Conservation (phyloP, 495 filamentous ascomycete genomes). For the Cercophora sp. region DNA sequence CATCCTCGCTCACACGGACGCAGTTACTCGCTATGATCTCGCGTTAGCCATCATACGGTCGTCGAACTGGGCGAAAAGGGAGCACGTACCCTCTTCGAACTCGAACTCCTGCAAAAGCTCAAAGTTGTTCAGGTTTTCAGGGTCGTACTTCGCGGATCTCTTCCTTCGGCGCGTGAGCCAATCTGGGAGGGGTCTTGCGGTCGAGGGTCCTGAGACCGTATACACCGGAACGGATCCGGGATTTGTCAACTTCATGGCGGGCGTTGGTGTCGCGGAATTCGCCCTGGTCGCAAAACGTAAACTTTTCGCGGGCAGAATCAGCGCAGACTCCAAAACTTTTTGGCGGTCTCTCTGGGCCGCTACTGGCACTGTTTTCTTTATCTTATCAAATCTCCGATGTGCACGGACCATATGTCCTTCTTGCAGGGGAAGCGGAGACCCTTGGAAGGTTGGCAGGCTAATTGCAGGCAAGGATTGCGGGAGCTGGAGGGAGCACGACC, state of each 20-base stretch:
- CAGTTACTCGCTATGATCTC: conserved; percentile 67
- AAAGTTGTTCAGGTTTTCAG: conserved; percentile 87
- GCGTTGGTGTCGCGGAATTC: conserved; percentile 6
- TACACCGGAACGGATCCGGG: conserved; percentile 90
- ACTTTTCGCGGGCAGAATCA: too few species aligned
- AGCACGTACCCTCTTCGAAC: conserved; percentile 68
- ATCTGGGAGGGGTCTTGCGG: conserved; percentile 86
- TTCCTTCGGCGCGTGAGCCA: conserved; percentile 90
- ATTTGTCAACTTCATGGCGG: conserved; percentile 78
- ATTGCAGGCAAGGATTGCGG: too few species aligned
- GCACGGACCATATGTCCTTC: background rate
- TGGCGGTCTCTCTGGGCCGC: too few species aligned
- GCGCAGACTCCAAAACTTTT: conserved; percentile 24
- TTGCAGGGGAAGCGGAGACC: too few species aligned
- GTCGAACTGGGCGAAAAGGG: too few species aligned
- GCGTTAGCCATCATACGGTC: too few species aligned
- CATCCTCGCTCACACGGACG: conserved; percentile 88
- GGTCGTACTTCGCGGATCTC: conserved; percentile 87
- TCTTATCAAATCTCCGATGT: background rate
- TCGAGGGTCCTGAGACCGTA: conserved; percentile 89
- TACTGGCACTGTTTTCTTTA: background rate
- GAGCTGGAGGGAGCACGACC: background rate
- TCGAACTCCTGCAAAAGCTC: conserved; percentile 97
- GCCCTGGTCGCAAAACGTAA: too few species aligned
- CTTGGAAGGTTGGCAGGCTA: too few species aligned